Evolutionary conservation across 139 green algal genomes (phyloP), one percentile per base, ranked within the genome.

Genomic region (Chlamydomonas incerta): DNA sequence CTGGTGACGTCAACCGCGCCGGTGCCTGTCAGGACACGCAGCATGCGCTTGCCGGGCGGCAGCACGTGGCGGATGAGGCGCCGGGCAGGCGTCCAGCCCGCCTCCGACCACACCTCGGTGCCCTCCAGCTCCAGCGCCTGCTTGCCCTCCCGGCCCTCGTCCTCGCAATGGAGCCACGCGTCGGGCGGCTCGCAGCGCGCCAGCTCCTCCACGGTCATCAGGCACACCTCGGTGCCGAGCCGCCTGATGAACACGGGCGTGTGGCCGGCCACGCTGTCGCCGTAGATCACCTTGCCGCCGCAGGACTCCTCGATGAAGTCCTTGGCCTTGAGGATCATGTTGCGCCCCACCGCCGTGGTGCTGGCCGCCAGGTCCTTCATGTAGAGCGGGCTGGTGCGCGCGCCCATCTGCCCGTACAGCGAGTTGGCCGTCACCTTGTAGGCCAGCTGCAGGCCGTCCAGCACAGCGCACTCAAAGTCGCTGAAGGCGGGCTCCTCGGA

Each of bases 371-470:
- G 74, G 74, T 85, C 75, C 18, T 82, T 82, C 29, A 88, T 24
- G 50, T 83, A 88, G 2, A 88, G 47, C 10, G 57, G 60, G 57
- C 33, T 82, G 17, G 85, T 86, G 28, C 76, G 68, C 3, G 85
- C 75, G 15, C 85, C 85, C 23, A 79, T 11, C 14, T 71, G 34
- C 20, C 85, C 85, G 41, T 89, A 89, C 35, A 89, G 41, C 1
- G 47, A 69, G 58, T 89, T 89, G 28, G 85, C 85, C 5, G 76
- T 84, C 1, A 89, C 52, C 67, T 89, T 89, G 76, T 89, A 89
- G 11, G 85, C 76, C 23, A 79, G 70, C 58, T 89, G 85, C 52
- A 85, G 55, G n/a, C 85, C 85, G 57, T 89, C 85, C 41, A 89
- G 76, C 6, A 89, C 69, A 1, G 85, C 85, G 3, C 33, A 67